Evolutionary conservation across 2,329 filamentous ascomycete species (phyloP), one percentile per base, ranked within the genome.

Genomic region (Fonsecaea pugnacius): DNA sequence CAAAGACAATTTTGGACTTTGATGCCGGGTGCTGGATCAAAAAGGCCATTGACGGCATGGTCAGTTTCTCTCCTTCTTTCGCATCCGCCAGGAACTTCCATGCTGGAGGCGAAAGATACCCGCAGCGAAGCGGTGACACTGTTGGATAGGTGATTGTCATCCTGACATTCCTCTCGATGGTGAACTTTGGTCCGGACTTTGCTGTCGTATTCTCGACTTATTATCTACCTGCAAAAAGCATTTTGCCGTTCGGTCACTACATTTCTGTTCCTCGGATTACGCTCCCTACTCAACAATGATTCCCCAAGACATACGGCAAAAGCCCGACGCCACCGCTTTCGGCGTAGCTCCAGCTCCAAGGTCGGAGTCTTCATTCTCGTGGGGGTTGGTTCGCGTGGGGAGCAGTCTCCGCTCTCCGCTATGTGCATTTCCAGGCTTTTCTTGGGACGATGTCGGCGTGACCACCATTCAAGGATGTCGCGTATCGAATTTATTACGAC

Each of bases 1-100:
- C 83, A 72, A 85, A 85, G 65, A 85, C 72, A 9, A 84, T 74
- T 71, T 62, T 68, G 16, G 59, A 61, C 36, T 48, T 48, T 18
- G 59, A 48, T 35, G 59, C 36, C 16, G 56, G 60, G 51, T 75
- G 73, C 55, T 71, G 65, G 14, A 75, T 70, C 9, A 75, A 65
- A 48, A 74, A 74, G 10, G 71, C 65, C 30, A 75, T 64, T 0
- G 73, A 73, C 7, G 72, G 72, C 6, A 73, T 72, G 32, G 69
- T 71, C 10, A 56, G 60, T 62, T 62, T 65, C 38, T 56, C 59
- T 35, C 59, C 59, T 18, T 55, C 51, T 35, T 27, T 51, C 2
- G 59, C 59, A 50, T 61, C 59, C 30, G 59, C 59, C 1, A 61
- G 36, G 27, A 61, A 61, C 36, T 61, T 61, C 18, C 27, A 55